Conservation (phyloP, 2,329 filamentous ascomycete species). For the Fusarium sp. region DNA sequence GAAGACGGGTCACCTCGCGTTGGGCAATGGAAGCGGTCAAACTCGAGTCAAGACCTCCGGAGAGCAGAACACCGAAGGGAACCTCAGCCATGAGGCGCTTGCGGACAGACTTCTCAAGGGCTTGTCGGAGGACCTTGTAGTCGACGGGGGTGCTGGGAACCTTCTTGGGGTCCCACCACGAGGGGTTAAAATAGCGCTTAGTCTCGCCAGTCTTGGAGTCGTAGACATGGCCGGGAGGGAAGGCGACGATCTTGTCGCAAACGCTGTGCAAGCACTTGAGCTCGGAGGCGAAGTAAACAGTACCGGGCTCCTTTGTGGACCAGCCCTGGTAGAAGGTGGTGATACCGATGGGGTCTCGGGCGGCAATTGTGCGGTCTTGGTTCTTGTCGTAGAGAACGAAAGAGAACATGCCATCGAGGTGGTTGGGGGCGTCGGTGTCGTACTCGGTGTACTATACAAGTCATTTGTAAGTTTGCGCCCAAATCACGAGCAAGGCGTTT, state of each 20-base stretch:
- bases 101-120: conserved; percentile 89
- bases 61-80: conserved; percentile 94
- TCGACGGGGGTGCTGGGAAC: conserved; percentile 85
- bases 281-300: conserved; percentile 97
- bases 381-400: conserved; percentile 98
- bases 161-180: conserved; percentile 87
- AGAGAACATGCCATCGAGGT: conserved; percentile 99
- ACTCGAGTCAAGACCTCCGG: conserved; percentile 94
- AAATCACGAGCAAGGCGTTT: background rate
- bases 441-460: conserved; percentile 82
- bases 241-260: conserved; percentile 93
- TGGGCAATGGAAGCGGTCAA: conserved; percentile 95
- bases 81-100: conserved; percentile 99
- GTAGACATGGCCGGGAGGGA: conserved; percentile 95
- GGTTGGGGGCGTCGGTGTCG: conserved; percentile 89
- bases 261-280: conserved; percentile 92
- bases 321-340: conserved; percentile 98
- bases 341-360: conserved; percentile 95
- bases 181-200: conserved; percentile 89
- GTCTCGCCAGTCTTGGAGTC: conserved; percentile 90
- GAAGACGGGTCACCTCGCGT: conserved; percentile 85
- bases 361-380: conserved; percentile 90
- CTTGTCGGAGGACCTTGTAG: conserved; percentile 81
- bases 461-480: conserved; percentile 27
- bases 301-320: conserved; percentile 81